These are phyloP conservation scores for Phaffia rhodozyma DNA, from an alignment of 1,284 basidiomycete species.

Conservation along the genomic window DNA sequence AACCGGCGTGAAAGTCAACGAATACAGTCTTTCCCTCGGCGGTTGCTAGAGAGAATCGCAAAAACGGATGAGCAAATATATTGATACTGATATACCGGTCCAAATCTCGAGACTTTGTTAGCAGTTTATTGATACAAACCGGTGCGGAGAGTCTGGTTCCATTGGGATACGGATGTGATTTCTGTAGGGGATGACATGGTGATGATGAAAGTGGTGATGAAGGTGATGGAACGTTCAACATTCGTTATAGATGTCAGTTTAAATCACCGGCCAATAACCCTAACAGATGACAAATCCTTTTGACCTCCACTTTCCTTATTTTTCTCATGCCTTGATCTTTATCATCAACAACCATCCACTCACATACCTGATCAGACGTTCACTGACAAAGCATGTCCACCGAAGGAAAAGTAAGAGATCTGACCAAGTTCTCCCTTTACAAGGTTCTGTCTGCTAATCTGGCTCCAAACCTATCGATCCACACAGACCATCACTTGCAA, in stretches of 20 bases:
- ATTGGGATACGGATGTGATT: conserved; percentile 17
- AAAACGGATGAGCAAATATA: too few species aligned
- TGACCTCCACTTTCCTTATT: too few species aligned
- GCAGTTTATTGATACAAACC: too few species aligned
- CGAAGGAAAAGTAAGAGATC: conserved; percentile 27
- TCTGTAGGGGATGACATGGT: conserved; percentile 15
- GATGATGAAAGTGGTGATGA: not conserved
- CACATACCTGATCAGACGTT: too few species aligned
- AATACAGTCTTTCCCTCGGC: conserved; percentile 21
- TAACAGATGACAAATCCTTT: too few species aligned
- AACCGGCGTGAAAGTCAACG: conserved; percentile 20
- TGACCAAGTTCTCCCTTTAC: not conserved
- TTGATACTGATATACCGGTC: too few species aligned
- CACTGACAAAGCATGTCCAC: conserved; percentile 23
- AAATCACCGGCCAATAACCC: too few species aligned
- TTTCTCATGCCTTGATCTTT: too few species aligned
- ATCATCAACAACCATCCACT: too few species aligned
- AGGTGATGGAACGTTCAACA: not conserved
- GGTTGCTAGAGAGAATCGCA: not conserved
- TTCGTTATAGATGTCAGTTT: too few species aligned
- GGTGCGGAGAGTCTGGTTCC: conserved; percentile 20
- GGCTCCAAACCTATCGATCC: not conserved
- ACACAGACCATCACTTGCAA: conserved; percentile 68
- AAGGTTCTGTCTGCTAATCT: not conserved
- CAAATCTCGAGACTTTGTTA: too few species aligned